Conservation (phyloP, 352 stramenopile species). For the Elongisporangium undulatum region DNA sequence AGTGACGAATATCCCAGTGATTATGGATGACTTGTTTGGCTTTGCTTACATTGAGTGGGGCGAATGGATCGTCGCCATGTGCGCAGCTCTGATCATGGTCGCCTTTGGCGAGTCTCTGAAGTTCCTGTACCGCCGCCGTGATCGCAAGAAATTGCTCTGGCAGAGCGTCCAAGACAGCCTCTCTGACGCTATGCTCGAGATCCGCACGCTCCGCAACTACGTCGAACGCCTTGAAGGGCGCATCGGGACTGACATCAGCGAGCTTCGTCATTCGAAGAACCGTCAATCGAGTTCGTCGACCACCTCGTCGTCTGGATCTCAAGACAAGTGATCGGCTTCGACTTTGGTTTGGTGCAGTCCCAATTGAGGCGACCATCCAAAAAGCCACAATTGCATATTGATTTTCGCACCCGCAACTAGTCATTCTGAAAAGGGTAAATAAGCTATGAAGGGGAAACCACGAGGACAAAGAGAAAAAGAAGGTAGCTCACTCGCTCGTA, state of each 20-base stretch:
- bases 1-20: conserved; percentile 63
- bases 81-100: conserved; percentile 65
- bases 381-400: not conserved
- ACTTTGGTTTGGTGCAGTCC: conserved; percentile 3
- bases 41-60: conserved; percentile 70
- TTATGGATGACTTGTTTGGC: conserved; percentile 65
- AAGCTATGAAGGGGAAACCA: not conserved
- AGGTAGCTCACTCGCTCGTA: conserved; percentile 7
- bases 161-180: conserved; percentile 36
- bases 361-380: no score
- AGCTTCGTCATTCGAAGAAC: conserved; percentile 25
- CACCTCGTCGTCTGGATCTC: conserved; percentile 46
- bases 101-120: conserved; percentile 70
- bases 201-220: conserved; percentile 53
- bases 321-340: conserved; percentile 16
- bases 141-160: conserved; percentile 34
- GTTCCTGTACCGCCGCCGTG: conserved; percentile 48
- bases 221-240: conserved; percentile 60
- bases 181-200: conserved; percentile 42
- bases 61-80: conserved; percentile 70
- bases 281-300: conserved; percentile 39
- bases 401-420: not conserved
- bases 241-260: conserved; percentile 41
- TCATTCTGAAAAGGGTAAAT: not conserved
- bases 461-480: conserved; percentile 7